Evolutionary conservation across 805 yeast species (phyloP), one percentile per base, ranked within the genome.

Genomic region (Pichia ethanolica): DNA sequence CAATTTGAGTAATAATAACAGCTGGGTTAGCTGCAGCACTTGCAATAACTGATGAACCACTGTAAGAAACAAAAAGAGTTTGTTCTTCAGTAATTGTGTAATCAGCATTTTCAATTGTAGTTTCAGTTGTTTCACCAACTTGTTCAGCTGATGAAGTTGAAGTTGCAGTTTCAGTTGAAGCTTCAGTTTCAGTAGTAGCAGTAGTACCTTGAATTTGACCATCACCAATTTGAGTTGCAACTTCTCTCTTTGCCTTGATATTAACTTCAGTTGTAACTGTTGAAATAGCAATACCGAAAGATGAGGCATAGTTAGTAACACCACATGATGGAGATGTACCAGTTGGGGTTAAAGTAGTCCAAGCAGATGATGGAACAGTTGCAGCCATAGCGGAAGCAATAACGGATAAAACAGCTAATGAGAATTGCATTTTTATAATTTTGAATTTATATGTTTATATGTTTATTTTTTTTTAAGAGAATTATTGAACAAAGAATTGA

Each of bases 241-340:
- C 54, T 35, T 38, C 53, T 46, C 63, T 54, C 50, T 61, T 56
- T 43, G 69, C 69, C 39, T 66, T 65, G 14, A 71, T 64, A 28
- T 66, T 57, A 44, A 71, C 60, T 11, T 69, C 59, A 41, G 70
- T 58, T n/a, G 72, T 51, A 43, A 79, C 58, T 39, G 86, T 75
- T 50, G 72, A 68, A 54, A 85, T 79, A 51, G 86, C 86, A 61
- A 86, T 83, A 71, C 90, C 93, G 60, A 85, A 85, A 44, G 75
- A 61, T 40, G 69, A 65, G 39, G 77, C 52, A 72, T 78, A 81
- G 55, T 77, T 78, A 47, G 87, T 80, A 45, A 71, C 56, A 51
- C 81, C 84, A 56, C 59, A 56, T 14, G 78, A 56, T 52, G 74
- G 73, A 45, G 73, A 60, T 44, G 76, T 77, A 39, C 66, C 50